Base-by-base conservation (phyloP, 805 yeast species). In the Ogataea allantospora region DNA sequence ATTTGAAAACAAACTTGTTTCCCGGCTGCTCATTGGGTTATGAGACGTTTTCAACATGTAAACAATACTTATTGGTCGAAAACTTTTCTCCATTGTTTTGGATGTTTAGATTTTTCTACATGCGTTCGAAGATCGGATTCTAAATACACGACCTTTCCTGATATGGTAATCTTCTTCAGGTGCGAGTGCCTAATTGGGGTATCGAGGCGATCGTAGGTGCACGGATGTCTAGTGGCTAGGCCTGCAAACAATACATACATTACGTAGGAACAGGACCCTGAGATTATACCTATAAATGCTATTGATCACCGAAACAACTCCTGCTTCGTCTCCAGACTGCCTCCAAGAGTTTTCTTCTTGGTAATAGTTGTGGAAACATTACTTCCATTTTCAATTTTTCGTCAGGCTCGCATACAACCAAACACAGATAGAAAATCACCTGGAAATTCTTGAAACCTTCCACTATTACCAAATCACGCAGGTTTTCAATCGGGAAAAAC, bases 371-470 rank as follows among this genome's bases (percentile, higher is more conserved):
- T 0, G 65, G 61, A 39, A 63, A 63, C 29, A 63, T 33, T 11
- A 62, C 60, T 7, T 55, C 41, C 45, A 59, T 47, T 15, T 49
- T 39, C 15, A 49, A 34, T 5, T 44, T 48, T 11, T 50, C 54
- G n/a, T 33, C 35, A 7, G 33, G 24, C 10, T 65, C 67, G 35
- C 69, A 69, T 12, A 79, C 71, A 23, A 83, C 62, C 4, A 83
- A 64, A 27, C 81, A 77, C 55, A 85, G 61, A 52, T 83, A 80
- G 55, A 71, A 80, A 2, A 80, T 65, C 7, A 83, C 87, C 44
- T 79, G 80, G 44, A 78, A 73, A 5, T 82, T 82, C 38, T 68
- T 68, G 54, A 86, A 84, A 0, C 85, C 89, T 57, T 86, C 95
- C 54, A 83, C 83, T 17, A 86, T 78, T 0, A 83, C 74, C 8